Evolutionary conservation across 1,139 yeast genomes (phyloP).

Genomic region (Geotrichum reessii): DNA sequence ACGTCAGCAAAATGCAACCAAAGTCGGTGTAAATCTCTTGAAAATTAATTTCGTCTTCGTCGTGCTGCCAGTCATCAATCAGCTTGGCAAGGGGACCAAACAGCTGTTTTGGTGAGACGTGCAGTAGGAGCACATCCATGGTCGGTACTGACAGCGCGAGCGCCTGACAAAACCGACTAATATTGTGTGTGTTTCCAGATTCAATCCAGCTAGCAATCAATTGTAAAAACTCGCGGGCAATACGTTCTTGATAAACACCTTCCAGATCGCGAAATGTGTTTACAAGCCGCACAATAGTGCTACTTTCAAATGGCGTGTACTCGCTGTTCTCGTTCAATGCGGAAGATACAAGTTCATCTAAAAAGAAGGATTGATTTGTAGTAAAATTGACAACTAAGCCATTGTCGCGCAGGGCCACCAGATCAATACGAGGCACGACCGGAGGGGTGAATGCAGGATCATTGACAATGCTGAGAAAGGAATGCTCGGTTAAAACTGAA

Average conservation of each 20-base stretch:
- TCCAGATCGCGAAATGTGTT: conserved; percentile 27
- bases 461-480: conserved; percentile 45
- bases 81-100: conserved; percentile 33
- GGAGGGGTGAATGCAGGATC: conserved; percentile 32
- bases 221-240: conserved; percentile 25
- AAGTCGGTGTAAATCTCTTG: conserved; percentile 67
- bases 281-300: conserved; percentile 24
- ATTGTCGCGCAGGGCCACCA: conserved; percentile 9
- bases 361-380: conserved; percentile 4
- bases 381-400: conserved; percentile 12
- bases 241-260: conserved; percentile 28
- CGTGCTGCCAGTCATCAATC: conserved; percentile 36
- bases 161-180: conserved; percentile 48
- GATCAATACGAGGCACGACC: conserved; percentile 14
- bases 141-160: conserved; percentile 41
- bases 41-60: conserved; percentile 48
- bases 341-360: background rate
- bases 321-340: conserved; percentile 28
- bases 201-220: conserved; percentile 24
- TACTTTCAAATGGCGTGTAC: conserved; percentile 26
- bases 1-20: conserved; percentile 52
- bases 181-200: conserved; percentile 28
- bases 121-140: conserved; percentile 41
- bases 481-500: conserved; percentile 39
- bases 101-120: conserved; percentile 28